phyloP scores from a whole-genome alignment of 1,284 basidiomycete genomes.

The Ceratobasidium sp. region DNA sequence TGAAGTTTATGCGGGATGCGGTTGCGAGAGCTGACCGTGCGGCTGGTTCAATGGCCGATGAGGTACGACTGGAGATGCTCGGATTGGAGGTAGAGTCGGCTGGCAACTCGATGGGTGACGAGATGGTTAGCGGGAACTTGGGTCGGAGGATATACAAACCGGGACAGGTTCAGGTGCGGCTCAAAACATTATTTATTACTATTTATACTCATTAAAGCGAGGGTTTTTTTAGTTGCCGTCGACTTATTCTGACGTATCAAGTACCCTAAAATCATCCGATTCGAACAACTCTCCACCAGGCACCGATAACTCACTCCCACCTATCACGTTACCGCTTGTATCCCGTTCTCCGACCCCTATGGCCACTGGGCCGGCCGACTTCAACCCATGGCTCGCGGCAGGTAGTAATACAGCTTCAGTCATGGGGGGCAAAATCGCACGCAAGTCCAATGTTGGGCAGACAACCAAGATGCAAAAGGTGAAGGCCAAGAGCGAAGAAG shows the following conservation, averaged over 20 bases:
- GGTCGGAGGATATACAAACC: conserved; percentile 24
- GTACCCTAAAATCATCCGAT: conserved; percentile 17
- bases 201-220: background rate
- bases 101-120: conserved; percentile 42
- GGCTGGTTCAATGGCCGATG: conserved; percentile 68
- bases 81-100: conserved; percentile 51
- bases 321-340: background rate
- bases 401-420: background rate
- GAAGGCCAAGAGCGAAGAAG: conserved; percentile 41
- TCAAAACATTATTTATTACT: too few species aligned
- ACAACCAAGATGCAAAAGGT: conserved; percentile 35
- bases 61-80: conserved; percentile 69
- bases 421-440: background rate
- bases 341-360: background rate
- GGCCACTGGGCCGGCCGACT: background rate
- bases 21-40: conserved; percentile 68
- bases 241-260: conserved; percentile 25
- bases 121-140: conserved; percentile 11
- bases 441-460: conserved; percentile 12
- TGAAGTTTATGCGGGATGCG: conserved; percentile 97
- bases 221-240: background rate
- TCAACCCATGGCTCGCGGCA: conserved; percentile 16
- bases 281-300: conserved; percentile 10
- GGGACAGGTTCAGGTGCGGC: conserved; percentile 27
- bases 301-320: conserved; percentile 1